Evolutionary conservation across 1,139 yeast species (phyloP), one percentile per base, ranked within the genome.

Genomic region (Groenewaldozyma auringiensis): DNA sequence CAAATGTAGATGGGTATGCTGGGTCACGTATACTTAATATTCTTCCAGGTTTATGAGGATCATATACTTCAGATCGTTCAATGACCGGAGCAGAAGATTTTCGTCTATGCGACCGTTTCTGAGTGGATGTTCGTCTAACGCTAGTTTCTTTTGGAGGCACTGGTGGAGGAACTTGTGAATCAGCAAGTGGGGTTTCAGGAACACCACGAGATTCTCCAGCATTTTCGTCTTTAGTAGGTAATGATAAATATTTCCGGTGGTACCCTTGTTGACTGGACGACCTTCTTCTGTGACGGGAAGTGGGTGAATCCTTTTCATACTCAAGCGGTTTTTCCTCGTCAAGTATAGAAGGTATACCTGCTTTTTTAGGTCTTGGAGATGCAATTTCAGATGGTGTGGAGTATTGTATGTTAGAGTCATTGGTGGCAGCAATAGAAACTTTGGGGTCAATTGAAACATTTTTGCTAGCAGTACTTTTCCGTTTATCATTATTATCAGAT

Each of bases 1-100:
- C 53, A 35, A 48, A 46, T 17, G 22, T 46, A 20, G 50, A 46
- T n/a, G 32, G 20, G 9, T 40, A 17, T 6, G 21, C 35, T 2
- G 45, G 32, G 18, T 22, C 39, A 13, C 32, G 38, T 4, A 46
- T 29, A 16, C 39, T 41, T 33, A 31, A 21, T 34, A 40, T 27
- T 32, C 50, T 27, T 46, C 46, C 52, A 4, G 58, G 56, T 16
- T 51, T 43, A 16, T 55, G 50, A 13, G 52, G 46, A 32, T 51
- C 57, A 39, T 53, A 56, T 22, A 56, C 42, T 31, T 55, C 58
- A 4, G 52, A 50, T 40, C 59, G 45, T 11, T 54, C 48, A 35
- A 55, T 53, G 16, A 54, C 41, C 9, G 58, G 55, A 14, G 42
- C 29, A 21, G 43, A 43, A 21, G 39, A 36, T 25, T 25, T 35